Conservation (phyloP, 164 flowering plant genomes). For the Protea cynaroides region DNA sequence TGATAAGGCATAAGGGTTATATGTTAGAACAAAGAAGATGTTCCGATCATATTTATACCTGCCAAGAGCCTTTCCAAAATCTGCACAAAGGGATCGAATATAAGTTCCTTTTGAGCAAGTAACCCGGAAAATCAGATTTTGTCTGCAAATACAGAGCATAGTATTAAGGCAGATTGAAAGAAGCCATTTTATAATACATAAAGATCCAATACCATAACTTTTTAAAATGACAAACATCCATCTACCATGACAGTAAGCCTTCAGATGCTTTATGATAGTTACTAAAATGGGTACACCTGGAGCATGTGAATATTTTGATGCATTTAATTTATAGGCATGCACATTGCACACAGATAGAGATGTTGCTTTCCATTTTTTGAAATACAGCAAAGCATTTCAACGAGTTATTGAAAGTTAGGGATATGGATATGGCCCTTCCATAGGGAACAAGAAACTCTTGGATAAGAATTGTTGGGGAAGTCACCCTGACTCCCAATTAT, state of each 20-base stretch:
- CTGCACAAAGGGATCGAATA: slow-evolving; percentile 91
- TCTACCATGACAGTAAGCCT: background rate
- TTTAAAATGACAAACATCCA: background rate
- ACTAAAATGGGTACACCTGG: background rate
- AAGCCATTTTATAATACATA: background rate
- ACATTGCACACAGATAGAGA: too few relatives aligned
- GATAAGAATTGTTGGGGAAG: too few relatives aligned
- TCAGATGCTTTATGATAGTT: background rate
- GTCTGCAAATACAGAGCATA: slow-evolving; percentile 44
- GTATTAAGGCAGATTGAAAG: background rate
- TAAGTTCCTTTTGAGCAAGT: slow-evolving; percentile 97
- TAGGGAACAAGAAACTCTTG: too few relatives aligned
- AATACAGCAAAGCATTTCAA: too few relatives aligned
- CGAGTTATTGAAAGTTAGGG: too few relatives aligned
- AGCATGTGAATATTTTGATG: background rate
- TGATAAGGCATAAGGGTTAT: too few relatives aligned
- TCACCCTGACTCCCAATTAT: too few relatives aligned
- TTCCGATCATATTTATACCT: slow-evolving; percentile 32
- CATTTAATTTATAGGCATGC: too few relatives aligned
- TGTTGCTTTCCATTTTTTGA: too few relatives aligned
- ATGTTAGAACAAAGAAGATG: background rate
- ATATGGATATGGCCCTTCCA: too few relatives aligned
- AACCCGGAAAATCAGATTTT: slow-evolving; percentile 84
- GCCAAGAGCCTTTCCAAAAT: slow-evolving; percentile 85
- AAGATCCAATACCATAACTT: background rate